phyloP scores from a whole-genome alignment of 495 filamentous ascomycete genomes.

The Podospora pseudopauciseta region DNA sequence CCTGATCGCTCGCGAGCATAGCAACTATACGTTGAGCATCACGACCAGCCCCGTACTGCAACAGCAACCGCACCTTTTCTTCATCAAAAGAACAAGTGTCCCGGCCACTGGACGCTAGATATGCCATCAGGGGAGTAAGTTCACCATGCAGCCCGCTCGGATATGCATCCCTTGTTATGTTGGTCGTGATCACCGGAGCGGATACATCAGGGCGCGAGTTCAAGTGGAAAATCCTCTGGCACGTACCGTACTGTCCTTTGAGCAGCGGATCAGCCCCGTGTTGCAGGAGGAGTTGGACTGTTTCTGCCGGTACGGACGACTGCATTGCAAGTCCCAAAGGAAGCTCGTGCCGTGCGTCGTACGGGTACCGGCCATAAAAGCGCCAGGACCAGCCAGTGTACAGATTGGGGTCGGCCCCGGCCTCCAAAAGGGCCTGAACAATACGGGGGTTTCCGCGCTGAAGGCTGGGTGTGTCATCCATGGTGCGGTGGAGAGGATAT shows the following conservation, averaged over 20 bases:
- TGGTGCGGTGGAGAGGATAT: conserved; percentile 8
- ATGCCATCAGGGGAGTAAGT: conserved; percentile 1
- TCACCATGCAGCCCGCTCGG: neutral
- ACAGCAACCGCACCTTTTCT: neutral
- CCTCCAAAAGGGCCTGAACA: conserved; percentile 15
- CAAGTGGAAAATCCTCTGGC: neutral
- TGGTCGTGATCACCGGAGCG: no score
- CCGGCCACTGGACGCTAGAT: neutral
- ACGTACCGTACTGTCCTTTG: neutral
- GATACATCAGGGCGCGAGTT: no score
- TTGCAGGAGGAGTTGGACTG: conserved; percentile 18
- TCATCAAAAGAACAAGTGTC: neutral
- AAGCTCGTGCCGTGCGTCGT: neutral
- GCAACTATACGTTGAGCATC: neutral
- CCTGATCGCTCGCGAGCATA: neutral
- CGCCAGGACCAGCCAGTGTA: neutral
- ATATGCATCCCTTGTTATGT: neutral
- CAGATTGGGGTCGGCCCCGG: conserved; percentile 21
- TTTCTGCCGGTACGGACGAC: conserved; percentile 16
- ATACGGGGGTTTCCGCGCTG: conserved; percentile 10
- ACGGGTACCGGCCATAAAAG: neutral
- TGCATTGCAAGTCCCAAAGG: conserved; percentile 19
- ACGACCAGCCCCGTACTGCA: neutral
- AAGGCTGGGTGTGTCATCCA: neutral
- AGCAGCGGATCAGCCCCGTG: conserved; percentile 13